phyloP scores from a whole-genome alignment of 257 asterid species.

The Solanum etuberosum region DNA sequence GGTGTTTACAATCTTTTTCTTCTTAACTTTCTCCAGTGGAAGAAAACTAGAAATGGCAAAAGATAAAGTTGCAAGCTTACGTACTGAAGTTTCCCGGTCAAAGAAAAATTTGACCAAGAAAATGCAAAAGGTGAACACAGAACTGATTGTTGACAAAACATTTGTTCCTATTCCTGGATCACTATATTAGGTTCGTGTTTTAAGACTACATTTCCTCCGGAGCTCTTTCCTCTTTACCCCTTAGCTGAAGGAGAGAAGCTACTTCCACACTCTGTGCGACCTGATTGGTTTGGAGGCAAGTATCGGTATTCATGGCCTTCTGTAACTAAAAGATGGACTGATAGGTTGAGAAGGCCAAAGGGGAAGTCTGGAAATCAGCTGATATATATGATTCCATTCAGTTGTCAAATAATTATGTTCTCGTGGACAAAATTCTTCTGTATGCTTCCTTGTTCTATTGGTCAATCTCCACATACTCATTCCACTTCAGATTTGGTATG shows the following conservation, averaged over 20 bases:
- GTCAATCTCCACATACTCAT: neutral
- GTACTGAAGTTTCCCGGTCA: neutral
- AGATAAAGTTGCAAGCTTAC: neutral
- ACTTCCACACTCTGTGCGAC: neutral
- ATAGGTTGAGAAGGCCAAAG: slow-evolving; percentile 2
- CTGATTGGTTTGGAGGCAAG: neutral
- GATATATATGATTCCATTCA: slow-evolving; percentile 2
- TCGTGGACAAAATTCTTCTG: neutral
- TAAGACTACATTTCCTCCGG: neutral
- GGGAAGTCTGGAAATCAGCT: neutral
- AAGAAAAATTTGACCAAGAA: neutral
- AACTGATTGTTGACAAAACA: neutral
- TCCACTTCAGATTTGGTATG: neutral
- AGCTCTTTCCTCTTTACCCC: neutral
- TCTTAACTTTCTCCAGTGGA: neutral
- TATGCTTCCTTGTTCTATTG: neutral
- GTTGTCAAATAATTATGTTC: neutral
- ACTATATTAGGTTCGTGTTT: neutral
- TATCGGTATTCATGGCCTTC: neutral
- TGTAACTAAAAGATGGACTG: neutral
- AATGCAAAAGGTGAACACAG: neutral
- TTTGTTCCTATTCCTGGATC: neutral
- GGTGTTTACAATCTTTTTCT: neutral
- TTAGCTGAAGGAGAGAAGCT: slow-evolving; percentile 2
- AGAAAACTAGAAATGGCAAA: neutral